Base-by-base conservation (phyloP, 129 eudicot genomes). In the Calendula officinalis region DNA sequence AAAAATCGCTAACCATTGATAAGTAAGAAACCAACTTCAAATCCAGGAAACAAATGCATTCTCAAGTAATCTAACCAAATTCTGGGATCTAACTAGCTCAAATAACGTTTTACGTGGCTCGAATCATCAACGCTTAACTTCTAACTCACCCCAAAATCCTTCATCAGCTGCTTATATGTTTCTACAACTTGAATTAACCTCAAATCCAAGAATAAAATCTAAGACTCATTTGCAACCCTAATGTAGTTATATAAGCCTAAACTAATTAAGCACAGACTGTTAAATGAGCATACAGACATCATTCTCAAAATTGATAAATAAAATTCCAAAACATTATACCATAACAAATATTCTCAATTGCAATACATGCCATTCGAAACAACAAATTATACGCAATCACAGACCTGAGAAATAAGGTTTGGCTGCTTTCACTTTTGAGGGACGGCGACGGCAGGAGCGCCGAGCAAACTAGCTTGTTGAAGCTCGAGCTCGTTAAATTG, bases 391-490 rank as follows among this genome's bases (percentile, higher is more conserved):
- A 39, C 60, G 41, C 61, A 14, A 65, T 5, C 5, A 33, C 62
- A 6, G 4, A 66, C 78, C 78, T 66, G 36, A 38, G 4, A 32
- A 14, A 16, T 47, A 6, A 42, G 30, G 50, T 36, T 62, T 62
- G 12, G 10, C 3, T 30, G 36, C 49, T 13, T 4, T 75, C 68
- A 75, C 43, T 64, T 76, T 16, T 58, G 83, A 15, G 78, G 79
- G n/a, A 40, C 65, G 5, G 36, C 66, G 33, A 51, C 62, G 45
- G 78, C 42, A 32, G 80, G 77, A 38, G 84, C 71, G 13, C 90
- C 95, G 46, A 83, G 84, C 55, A 83, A 77, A 60, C 66, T 64
- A 22, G 88, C 85, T 53, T 87, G 95, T 72, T 82, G 94, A 12
- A 75, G 60, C 71, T 87, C 95, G 34, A 76, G 62, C 36, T 83